A percentile compares a stretch with the other conserved stretches of the same genome.
Conservation (phyloP, 495 filamentous ascomycete genomes). For the Jackrogersella multiformis region DNA sequence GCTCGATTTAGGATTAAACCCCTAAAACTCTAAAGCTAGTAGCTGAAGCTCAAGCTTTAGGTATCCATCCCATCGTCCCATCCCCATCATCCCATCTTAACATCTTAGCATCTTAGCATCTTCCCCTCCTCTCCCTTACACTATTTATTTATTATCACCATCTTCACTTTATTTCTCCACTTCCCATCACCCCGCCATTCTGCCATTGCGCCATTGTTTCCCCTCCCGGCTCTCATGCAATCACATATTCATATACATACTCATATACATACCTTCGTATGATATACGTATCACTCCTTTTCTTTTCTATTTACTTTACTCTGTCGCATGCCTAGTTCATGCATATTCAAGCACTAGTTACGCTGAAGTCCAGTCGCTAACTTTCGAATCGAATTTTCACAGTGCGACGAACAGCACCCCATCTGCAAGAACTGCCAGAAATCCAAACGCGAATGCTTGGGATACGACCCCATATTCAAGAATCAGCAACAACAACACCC, state of each 20-base stretch:
- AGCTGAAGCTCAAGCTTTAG: too few relatives aligned
- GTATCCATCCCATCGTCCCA: too few relatives aligned
- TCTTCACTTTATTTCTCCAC: background rate
- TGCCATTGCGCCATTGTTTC: too few relatives aligned
- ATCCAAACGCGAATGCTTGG: constrained; percentile 95
- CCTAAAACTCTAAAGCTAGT: constrained; percentile 13
- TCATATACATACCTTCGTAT: background rate
- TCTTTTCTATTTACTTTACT: background rate
- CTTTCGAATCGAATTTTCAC: constrained; percentile 17
- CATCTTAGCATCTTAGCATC: too few relatives aligned
- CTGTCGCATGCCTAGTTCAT: too few relatives aligned
- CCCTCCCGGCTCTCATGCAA: too few relatives aligned
- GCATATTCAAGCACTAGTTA: background rate
- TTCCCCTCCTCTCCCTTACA: background rate
- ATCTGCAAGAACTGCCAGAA: constrained; percentile 97
- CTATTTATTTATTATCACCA: constrained; percentile 1
- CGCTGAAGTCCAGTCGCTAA: constrained; percentile 27
- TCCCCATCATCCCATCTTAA: constrained; percentile 3
- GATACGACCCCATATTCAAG: constrained; percentile 99
- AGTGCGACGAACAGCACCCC: constrained; percentile 98
- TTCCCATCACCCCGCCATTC: background rate
- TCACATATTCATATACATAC: too few relatives aligned
- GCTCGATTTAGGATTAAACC: constrained; percentile 11
- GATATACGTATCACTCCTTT: background rate
- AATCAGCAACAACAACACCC: constrained; percentile 65